Evolutionary conservation across 805 yeast species (phyloP).

Genomic region (Wickerhamomyces mucosus): DNA sequence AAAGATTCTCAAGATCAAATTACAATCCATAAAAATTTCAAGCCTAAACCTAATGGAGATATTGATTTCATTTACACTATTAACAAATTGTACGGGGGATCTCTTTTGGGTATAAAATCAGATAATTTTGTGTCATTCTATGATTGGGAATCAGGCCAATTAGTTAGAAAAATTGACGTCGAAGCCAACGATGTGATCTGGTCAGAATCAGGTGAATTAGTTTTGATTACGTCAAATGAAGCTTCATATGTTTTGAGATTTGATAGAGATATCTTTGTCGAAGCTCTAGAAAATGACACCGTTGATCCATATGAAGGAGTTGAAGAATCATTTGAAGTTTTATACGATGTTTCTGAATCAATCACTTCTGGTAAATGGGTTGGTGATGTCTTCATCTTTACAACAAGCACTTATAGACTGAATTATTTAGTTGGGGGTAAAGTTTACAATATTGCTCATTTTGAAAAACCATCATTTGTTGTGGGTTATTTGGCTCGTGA

Average conservation of each 20-base stretch:
- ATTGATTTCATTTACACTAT: slow-evolving; percentile 63
- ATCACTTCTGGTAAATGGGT: slow-evolving; percentile 90
- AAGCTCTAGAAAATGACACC: slow-evolving; percentile 47
- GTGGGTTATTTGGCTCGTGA: slow-evolving; percentile 89
- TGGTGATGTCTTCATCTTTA: slow-evolving; percentile 92
- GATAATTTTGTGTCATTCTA: slow-evolving; percentile 81
- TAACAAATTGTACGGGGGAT: slow-evolving; percentile 79
- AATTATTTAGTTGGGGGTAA: slow-evolving; percentile 95
- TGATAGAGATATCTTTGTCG: slow-evolving; percentile 56
- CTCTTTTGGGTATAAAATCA: slow-evolving; percentile 76
- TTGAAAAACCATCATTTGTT: slow-evolving; percentile 77
- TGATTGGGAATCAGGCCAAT: slow-evolving; percentile 84
- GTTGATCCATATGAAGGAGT: slow-evolving; percentile 80
- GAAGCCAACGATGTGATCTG: slow-evolving; percentile 75
- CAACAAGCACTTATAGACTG: slow-evolving; percentile 78
- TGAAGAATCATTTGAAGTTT: slow-evolving; percentile 76
- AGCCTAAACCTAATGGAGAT: slow-evolving; percentile 55
- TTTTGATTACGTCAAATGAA: slow-evolving; percentile 63
- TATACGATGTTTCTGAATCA: slow-evolving; percentile 72
- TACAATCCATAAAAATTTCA: slow-evolving; percentile 74
- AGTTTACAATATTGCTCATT: slow-evolving; percentile 85
- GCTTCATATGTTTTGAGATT: slow-evolving; percentile 72
- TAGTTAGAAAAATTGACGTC: slow-evolving; percentile 86
- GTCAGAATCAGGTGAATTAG: slow-evolving; percentile 89
- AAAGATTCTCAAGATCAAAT: slow-evolving; percentile 60